Evolutionary conservation across 1,284 basidiomycete species (phyloP), one percentile per base, ranked within the genome.

Genomic region (Bondarzewia mesenterica): DNA sequence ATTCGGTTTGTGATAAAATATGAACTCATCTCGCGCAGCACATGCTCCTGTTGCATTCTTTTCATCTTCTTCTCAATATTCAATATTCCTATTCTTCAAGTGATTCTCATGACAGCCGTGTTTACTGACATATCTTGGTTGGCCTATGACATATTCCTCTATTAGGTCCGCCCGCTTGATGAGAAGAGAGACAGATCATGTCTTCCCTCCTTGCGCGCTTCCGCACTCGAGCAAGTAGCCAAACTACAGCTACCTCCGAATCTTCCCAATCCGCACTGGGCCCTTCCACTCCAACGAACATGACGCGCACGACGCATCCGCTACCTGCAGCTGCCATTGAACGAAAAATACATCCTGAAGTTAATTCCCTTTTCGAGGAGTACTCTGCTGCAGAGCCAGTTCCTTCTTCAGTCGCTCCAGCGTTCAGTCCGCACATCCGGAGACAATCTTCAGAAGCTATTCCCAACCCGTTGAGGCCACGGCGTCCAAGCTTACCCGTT

Each of bases 151-250:
- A n/a, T n/a, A n/a, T n/a, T n/a, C n/a, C n/a, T n/a, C n/a, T n/a
- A n/a, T n/a, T n/a, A n/a, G n/a, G n/a, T n/a, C n/a, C n/a, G n/a
- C n/a, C n/a, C n/a, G n/a, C n/a, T n/a, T n/a, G n/a, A n/a, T n/a
- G n/a, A n/a, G n/a, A n/a, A n/a, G n/a, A 32, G 12, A 32, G 3
- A 32, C 29, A n/a, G n/a, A 10, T 15, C 22, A 67, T 73, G 62
- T 57, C 60, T 25, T 66, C 68, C 14, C 53, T 73, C 21, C 52
- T 73, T 35, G 57, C 63, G 18, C 69, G 69, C 27, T 53, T 74
- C 18, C 65, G 70, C 12, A 60, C 53, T 40, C 55, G 63, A 32
- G 61, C 56, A 26, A 55, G 58, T 51, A 66, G 62, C 51, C 66
- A 60, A 38, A 52, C 59, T 25, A 57, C 63, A 20, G 50, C 51